phyloP scores from a whole-genome alignment of 2,329 filamentous ascomycete genomes.

The Akanthomyces lecanii region DNA sequence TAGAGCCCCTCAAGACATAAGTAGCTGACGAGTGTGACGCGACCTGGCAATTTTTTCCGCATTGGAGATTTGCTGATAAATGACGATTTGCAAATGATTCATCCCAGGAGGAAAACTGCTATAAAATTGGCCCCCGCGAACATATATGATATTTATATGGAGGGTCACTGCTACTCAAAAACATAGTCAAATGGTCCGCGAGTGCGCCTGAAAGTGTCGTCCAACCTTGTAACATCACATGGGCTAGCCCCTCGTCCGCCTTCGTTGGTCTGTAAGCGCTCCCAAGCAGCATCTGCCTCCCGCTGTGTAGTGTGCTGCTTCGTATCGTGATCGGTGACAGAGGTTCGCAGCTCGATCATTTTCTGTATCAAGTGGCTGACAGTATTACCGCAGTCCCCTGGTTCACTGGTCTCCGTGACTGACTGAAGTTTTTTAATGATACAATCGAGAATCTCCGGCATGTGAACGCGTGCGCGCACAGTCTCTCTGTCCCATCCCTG shows the following conservation, averaged over 20 bases:
- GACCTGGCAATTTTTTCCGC: neutral
- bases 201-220: neutral
- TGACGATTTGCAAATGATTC: too few relatives aligned
- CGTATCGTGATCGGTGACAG: neutral
- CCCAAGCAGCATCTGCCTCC: neutral
- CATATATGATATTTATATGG: neutral
- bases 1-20: constrained; percentile 34
- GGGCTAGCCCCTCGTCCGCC: neutral
- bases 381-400: neutral
- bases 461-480: neutral
- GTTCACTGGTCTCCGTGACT: neutral
- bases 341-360: neutral
- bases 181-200: neutral
- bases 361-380: neutral
- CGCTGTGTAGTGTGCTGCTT: neutral
- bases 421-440: neutral
- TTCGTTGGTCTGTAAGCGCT: neutral
- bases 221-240: neutral
- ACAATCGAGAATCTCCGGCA: neutral
- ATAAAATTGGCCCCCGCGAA: too few relatives aligned
- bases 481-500: neutral
- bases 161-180: neutral
- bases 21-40: neutral
- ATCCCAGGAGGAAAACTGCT: too few relatives aligned
- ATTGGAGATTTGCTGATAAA: too few relatives aligned